Evolutionary conservation across 1,284 basidiomycete species (phyloP).

Genomic region (Trichosporon ovoides): DNA sequence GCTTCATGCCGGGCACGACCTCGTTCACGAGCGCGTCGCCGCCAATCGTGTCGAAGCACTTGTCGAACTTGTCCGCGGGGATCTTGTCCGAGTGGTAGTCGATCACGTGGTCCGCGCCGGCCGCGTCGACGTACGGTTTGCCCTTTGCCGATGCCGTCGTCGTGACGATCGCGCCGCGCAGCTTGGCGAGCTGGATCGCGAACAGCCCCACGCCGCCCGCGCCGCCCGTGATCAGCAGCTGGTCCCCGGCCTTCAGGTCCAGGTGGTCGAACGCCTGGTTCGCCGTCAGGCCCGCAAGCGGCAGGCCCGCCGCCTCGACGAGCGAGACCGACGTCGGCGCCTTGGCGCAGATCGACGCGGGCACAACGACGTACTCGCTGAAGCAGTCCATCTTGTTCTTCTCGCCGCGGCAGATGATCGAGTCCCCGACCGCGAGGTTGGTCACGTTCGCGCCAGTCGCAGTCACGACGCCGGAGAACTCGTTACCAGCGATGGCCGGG

Average conservation of each 20-base stretch:
- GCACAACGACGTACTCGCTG: slow-evolving; percentile 46
- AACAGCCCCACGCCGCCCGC: slow-evolving; percentile 51
- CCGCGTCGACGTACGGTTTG: slow-evolving; percentile 45
- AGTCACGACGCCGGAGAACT: slow-evolving; percentile 52
- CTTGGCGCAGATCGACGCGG: slow-evolving; percentile 10
- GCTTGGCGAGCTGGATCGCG: slow-evolving; percentile 51
- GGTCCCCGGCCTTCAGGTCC: slow-evolving; percentile 18
- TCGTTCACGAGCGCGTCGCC: slow-evolving; percentile 6
- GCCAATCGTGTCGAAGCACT: slow-evolving; percentile 23
- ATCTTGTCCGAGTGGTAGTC: slow-evolving; percentile 30
- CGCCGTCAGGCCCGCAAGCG: slow-evolving; percentile 22
- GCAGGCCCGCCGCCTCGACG: slow-evolving; percentile 20
- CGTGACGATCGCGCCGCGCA: slow-evolving; percentile 50
- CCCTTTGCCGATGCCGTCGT: slow-evolving; percentile 50
- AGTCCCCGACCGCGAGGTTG: slow-evolving; percentile 47
- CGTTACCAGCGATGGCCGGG: slow-evolving; percentile 15
- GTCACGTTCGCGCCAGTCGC: slow-evolving; percentile 31
- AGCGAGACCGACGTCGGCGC: slow-evolving; percentile 17
- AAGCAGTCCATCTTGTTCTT: slow-evolving; percentile 40
- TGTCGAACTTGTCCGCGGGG: slow-evolving; percentile 9
- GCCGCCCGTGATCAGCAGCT: slow-evolving; percentile 51
- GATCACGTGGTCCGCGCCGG: slow-evolving; percentile 51
- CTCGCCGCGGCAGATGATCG: slow-evolving; percentile 51
- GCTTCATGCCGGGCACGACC: slow-evolving; percentile 6
- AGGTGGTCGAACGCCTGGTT: slow-evolving; percentile 21